Conservation (phyloP, 1,139 yeast genomes). For the Candida albicans region DNA sequence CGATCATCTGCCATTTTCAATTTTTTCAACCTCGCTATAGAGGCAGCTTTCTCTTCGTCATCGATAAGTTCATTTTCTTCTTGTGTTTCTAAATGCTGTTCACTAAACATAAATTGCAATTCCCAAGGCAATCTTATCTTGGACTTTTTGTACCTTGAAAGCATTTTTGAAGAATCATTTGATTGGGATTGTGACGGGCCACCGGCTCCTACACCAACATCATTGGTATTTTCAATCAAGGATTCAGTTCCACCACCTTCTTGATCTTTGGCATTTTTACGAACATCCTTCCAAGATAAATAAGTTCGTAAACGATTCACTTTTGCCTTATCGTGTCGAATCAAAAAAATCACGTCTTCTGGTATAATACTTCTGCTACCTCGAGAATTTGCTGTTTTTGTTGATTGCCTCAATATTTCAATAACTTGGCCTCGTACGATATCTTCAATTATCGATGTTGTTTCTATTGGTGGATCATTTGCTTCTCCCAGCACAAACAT, state of each 20-base stretch:
- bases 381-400: conserved; percentile 72
- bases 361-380: conserved; percentile 87
- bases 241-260: conserved; percentile 78
- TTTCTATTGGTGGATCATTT: conserved; percentile 89
- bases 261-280: conserved; percentile 95
- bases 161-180: conserved; percentile 56
- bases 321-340: conserved; percentile 92
- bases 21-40: conserved; percentile 80
- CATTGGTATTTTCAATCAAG: conserved; percentile 37
- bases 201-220: conserved; percentile 36
- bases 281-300: conserved; percentile 94
- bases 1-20: conserved; percentile 93
- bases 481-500: conserved; percentile 98
- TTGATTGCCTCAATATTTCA: conserved; percentile 78
- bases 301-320: conserved; percentile 89
- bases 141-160: conserved; percentile 67
- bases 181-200: conserved; percentile 21
- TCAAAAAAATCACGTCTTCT: conserved; percentile 89
- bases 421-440: conserved; percentile 94
- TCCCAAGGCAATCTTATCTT: conserved; percentile 95
- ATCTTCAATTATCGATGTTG: conserved; percentile 90
- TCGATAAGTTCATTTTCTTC: conserved; percentile 78
- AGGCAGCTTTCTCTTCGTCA: conserved; percentile 88
- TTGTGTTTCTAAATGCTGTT: conserved; percentile 83
- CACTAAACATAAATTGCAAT: conserved; percentile 86